Evolutionary conservation across 371 early-diverging fungal genomes (phyloP).

Genomic region (Mucor mucedo): DNA sequence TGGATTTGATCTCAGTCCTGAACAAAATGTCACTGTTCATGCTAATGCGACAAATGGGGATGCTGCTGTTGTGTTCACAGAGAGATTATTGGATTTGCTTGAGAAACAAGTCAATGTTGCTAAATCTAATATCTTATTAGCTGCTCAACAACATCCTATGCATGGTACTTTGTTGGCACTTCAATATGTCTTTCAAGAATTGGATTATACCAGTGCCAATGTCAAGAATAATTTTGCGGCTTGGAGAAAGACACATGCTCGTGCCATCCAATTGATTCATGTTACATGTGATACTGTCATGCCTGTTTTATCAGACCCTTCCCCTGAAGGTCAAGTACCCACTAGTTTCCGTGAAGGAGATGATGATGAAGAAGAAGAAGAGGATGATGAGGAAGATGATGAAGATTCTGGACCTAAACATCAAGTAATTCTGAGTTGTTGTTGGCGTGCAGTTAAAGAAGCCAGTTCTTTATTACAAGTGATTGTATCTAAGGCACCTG

Average conservation of each 20-base stretch:
- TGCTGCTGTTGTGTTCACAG: slow-evolving; percentile 46
- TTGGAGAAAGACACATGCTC: slow-evolving; percentile 53
- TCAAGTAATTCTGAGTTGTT: slow-evolving; percentile 87
- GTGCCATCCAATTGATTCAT: slow-evolving; percentile 54
- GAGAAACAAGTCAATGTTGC: slow-evolving; percentile 61
- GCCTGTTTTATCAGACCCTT: slow-evolving; percentile 74
- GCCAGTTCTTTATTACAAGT: slow-evolving; percentile 60
- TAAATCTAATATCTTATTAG: slow-evolving; percentile 62
- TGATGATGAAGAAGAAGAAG: slow-evolving; percentile 69
- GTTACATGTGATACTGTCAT: slow-evolving; percentile 64
- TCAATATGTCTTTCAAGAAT: slow-evolving; percentile 68
- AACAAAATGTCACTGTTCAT: slow-evolving; percentile 21
- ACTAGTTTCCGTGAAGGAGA: slow-evolving; percentile 75
- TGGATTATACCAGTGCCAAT: slow-evolving; percentile 49
- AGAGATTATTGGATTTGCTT: slow-evolving; percentile 57
- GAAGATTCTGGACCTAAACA: slow-evolving; percentile 65
- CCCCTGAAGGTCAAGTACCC: slow-evolving; percentile 87
- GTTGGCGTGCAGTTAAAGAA: slow-evolving; percentile 94
- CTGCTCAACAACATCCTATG: slow-evolving; percentile 75
- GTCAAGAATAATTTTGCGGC: slow-evolving; percentile 38
- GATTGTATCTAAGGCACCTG: slow-evolving; percentile 43
- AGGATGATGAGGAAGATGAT: slow-evolving; percentile 35
- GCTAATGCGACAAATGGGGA: background rate
- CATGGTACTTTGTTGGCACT: slow-evolving; percentile 77
- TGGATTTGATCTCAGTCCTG: slow-evolving; percentile 53